phyloP scores from a whole-genome alignment of 2,329 filamentous ascomycete species.

The Claviceps humidiphila region DNA sequence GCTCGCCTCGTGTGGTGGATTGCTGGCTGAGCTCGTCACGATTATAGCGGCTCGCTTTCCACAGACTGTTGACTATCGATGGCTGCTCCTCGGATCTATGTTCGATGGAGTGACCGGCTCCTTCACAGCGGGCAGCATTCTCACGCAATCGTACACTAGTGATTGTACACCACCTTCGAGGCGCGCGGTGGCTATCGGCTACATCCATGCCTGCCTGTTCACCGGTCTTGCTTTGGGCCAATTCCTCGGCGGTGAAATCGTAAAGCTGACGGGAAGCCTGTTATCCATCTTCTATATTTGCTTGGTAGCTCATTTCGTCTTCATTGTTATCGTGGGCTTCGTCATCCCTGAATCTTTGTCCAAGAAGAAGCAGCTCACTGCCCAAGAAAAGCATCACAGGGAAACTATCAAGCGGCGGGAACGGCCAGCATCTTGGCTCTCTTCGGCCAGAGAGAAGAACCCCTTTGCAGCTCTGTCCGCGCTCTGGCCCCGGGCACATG shows the following conservation, averaged over 20 bases:
- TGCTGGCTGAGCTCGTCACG: conserved; percentile 62
- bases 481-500: conserved; percentile 57
- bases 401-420: conserved; percentile 26
- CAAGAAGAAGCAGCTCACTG: conserved; percentile 53
- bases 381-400: conserved; percentile 51
- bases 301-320: conserved; percentile 57
- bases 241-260: conserved; percentile 64
- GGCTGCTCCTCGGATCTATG: conserved; percentile 63
- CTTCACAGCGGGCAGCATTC: conserved; percentile 65
- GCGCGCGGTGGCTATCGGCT: conserved; percentile 74
- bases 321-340: conserved; percentile 58
- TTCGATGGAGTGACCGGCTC: conserved; percentile 80
- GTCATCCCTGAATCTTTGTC: conserved; percentile 77
- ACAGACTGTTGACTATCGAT: conserved; percentile 58
- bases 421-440: conserved; percentile 16
- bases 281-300: conserved; percentile 77
- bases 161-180: conserved; percentile 75
- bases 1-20: conserved; percentile 58
- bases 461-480: conserved; percentile 66
- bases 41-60: conserved; percentile 68
- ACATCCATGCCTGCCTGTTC: conserved; percentile 82
- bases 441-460: conserved; percentile 38
- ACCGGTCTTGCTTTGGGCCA: conserved; percentile 80
- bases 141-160: conserved; percentile 75
- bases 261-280: conserved; percentile 61